Evolutionary conservation across 371 early-diverging fungal species (phyloP), one percentile per base, ranked within the genome.

Genomic region (Synchytrium microbalum): DNA sequence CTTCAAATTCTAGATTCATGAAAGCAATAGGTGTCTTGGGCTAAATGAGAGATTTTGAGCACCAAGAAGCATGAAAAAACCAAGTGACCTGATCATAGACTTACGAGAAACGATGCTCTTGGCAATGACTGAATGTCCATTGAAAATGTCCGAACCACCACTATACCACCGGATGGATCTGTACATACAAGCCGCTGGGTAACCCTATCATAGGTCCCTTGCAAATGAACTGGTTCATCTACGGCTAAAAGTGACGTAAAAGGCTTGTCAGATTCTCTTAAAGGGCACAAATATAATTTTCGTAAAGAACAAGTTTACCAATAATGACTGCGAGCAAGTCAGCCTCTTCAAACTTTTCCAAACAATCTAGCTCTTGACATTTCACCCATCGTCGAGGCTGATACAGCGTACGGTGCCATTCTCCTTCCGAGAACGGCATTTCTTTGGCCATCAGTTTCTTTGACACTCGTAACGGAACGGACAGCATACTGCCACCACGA

Each of bases 261-360:
- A 38, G 46, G 19, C 10, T 19, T 19, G 46, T 38, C 19, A 38
- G 46, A 19, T 38, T 38, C 5, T 38, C 10, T 19, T 10, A 5
- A 38, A 38, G 10, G 46, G 46, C 46, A 38, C 46, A 5, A 38
- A 5, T 19, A 38, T 5, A 38, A 38, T 38, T 19, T 56, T 10
- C 16, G 57, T 16, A 56, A 56, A 51, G n/a, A 51, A 16, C 28
- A 30, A 25, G 38, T 77, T 67, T 82, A 86, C 86, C 73, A 31
- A 86, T 59, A 3, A 85, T 68, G 51, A 81, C 56, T 3, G 78
- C 80, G 0, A 77, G 81, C 24, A 88, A 52, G 60, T 88, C 88
- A 19, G 83, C 60, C 52, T 86, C 89, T 0, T 71, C 69, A 1
- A 70, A 58, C 1, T 38, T 60, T 10, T 73, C 62, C 3, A 68